Base-by-base conservation (phyloP, 2,329 filamentous ascomycete species). In the Tolypocladium tundrense region DNA sequence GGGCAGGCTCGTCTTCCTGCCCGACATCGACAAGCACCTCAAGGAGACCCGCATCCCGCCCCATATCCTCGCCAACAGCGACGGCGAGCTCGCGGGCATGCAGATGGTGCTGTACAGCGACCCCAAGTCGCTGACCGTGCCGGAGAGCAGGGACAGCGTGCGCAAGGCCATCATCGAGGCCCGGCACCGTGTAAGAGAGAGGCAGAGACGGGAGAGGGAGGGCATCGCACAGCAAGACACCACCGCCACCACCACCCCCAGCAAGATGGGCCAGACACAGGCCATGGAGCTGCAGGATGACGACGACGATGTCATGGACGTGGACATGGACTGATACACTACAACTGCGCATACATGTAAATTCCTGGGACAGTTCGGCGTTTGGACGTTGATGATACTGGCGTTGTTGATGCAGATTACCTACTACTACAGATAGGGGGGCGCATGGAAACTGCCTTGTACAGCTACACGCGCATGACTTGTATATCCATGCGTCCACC, bases 51-150 rank as follows among this genome's bases (percentile, higher is more conserved):
- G 91, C 55, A 85, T 86, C 51, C 79, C 92, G 7, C 76, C 79
- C 63, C 81, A 86, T 21, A 69, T 96, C 39, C 72, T 91, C 4
- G 77, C 82, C 68, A 77, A 82, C 68, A 69, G 73, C 55, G 77
- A 83, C 4, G 78, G 79, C 60, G 76, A 82, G 65, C 71, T 83
- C 41, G 83, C 79, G 4, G 80, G 79, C 62, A 84, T 82, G 84
- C 77, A 94, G 82, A 70, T 97, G 61, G 88, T 99, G 19, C 82
- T 97, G 42, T 97, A 97, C 73, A 83, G 80, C 61, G 85, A 94
- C 54, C 91, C 92, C 8, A 79, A 80, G 53, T 91, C 90, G 19
- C 72, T 97, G 62, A 87, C 84, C 0, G 82, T 96, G 24, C 85
- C 91, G 0, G 81, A 85, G 68, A 86, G 90, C 63, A 80, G 87